A percentile compares a stretch with the other conserved stretches of the same genome.
These are phyloP conservation scores for Trichoderma oligosporum DNA, from an alignment of 2,329 filamentous ascomycete genomes.

Conservation along the genomic window DNA sequence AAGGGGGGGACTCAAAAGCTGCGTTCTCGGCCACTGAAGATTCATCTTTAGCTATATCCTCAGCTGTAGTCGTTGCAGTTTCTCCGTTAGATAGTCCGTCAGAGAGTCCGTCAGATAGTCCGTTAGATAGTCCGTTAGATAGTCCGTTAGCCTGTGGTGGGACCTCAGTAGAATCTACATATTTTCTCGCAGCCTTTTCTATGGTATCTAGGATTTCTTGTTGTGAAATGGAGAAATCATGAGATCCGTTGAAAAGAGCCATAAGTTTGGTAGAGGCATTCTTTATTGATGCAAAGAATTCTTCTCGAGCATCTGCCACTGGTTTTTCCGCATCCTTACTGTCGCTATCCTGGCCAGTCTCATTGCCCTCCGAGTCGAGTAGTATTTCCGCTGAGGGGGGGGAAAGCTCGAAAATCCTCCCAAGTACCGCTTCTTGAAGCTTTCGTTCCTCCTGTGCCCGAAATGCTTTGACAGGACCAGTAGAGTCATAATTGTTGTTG, in stretches of 20 bases:
- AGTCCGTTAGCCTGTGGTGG: conserved; percentile 12
- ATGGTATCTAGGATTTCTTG: conserved; percentile 50
- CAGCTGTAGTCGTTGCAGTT: not conserved
- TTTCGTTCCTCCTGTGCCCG: conserved; percentile 52
- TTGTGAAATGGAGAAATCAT: conserved; percentile 35
- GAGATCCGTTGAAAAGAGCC: conserved; percentile 38
- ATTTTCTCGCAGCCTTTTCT: conserved; percentile 49
- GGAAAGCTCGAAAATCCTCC: conserved; percentile 51
- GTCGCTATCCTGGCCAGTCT: conserved; percentile 19
- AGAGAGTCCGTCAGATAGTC: too few species aligned
- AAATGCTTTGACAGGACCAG: conserved; percentile 43
- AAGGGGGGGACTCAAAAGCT: not conserved
- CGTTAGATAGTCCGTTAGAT: not conserved
- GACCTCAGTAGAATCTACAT: conserved; percentile 40
- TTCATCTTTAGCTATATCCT: not conserved
- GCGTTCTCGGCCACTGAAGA: not conserved
- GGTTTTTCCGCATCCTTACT: conserved; percentile 25
- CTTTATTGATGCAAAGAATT: conserved; percentile 35
- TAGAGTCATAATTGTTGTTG: conserved; percentile 34
- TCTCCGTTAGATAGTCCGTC: not conserved
- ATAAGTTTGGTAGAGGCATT: conserved; percentile 43
- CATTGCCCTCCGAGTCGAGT: conserved; percentile 24
- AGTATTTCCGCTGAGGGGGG: conserved; percentile 37
- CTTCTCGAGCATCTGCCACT: conserved; percentile 28
- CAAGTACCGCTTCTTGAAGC: conserved; percentile 51